phyloP scores from a whole-genome alignment of 1,284 basidiomycete species.

The Pholiota adiposa region DNA sequence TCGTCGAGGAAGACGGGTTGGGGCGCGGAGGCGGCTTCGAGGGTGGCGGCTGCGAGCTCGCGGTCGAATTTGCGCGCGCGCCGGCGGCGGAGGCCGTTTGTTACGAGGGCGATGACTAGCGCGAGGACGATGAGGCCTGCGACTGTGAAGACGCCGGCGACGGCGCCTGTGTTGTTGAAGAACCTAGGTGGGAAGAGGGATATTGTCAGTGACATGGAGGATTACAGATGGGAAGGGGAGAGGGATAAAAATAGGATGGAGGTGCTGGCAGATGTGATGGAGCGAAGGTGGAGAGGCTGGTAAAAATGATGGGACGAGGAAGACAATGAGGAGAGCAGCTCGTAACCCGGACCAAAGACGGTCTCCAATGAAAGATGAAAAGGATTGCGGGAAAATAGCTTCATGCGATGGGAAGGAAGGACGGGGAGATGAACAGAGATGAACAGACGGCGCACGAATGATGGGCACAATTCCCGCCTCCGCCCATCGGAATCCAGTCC shows the following conservation, averaged over 20 bases:
- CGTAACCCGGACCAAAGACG: too few species aligned
- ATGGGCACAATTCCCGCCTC: too few species aligned
- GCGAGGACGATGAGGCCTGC: slow-evolving; percentile 63
- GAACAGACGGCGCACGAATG: too few species aligned
- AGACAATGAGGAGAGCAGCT: too few species aligned
- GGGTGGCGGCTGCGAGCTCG: slow-evolving; percentile 69
- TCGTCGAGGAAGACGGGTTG: slow-evolving; percentile 58
- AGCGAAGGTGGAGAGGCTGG: neutral
- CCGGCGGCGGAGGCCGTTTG: slow-evolving; percentile 59
- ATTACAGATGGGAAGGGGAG: neutral
- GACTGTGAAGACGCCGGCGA: slow-evolving; percentile 70
- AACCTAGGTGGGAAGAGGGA: slow-evolving; percentile 48
- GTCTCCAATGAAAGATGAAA: too few species aligned
- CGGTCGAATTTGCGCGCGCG: slow-evolving; percentile 67
- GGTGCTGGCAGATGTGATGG: slow-evolving; percentile 1
- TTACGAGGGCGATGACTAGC: slow-evolving; percentile 55
- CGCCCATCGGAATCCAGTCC: too few species aligned
- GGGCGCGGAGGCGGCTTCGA: slow-evolving; percentile 53
- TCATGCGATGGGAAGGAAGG: too few species aligned
- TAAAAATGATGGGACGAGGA: neutral
- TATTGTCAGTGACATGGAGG: too few species aligned
- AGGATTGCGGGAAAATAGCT: too few species aligned
- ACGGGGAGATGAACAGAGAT: too few species aligned
- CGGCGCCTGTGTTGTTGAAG: slow-evolving; percentile 70
- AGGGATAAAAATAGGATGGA: neutral